Conservation (phyloP, 108 stramenopile species). For the Seminavis robusta region DNA sequence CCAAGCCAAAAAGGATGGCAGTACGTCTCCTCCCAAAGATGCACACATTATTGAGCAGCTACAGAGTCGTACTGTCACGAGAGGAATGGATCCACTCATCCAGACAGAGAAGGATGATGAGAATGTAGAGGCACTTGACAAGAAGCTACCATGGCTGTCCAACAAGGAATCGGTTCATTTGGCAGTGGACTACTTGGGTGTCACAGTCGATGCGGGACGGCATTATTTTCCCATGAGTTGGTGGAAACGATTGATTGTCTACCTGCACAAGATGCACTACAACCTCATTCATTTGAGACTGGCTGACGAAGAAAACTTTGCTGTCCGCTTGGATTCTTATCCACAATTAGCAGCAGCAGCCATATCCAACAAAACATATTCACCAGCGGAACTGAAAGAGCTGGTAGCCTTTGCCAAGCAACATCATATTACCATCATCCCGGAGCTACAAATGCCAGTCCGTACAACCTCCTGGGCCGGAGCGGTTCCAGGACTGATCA, state of each 20-base stretch:
- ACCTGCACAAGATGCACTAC: conserved; percentile 22
- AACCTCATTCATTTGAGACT: conserved; percentile 46
- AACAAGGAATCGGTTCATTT: too few relatives aligned
- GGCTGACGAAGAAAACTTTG: conserved; percentile 46
- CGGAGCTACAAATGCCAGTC: conserved; percentile 44
- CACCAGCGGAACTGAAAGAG: conserved; percentile 27
- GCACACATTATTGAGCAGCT: too few relatives aligned
- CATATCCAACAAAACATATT: conserved; percentile 6
- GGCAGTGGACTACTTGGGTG: too few relatives aligned
- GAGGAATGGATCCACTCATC: too few relatives aligned
- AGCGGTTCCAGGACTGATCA: conserved; percentile 30
- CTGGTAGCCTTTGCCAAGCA: conserved; percentile 27
- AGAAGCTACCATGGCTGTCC: too few relatives aligned
- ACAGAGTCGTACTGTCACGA: too few relatives aligned
- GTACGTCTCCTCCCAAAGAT: too few relatives aligned
- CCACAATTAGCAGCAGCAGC: conserved; percentile 5
- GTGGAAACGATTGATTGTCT: conserved; percentile 21
- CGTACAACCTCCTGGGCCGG: conserved; percentile 40
- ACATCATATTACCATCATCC: conserved; percentile 27
- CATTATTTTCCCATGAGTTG: conserved; percentile 43
- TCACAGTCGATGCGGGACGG: conserved; percentile 44
- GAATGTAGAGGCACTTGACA: too few relatives aligned
- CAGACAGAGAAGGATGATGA: too few relatives aligned
- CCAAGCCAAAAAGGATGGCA: too few relatives aligned
- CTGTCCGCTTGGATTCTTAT: conserved; percentile 6